Conservation (phyloP, 1,284 basidiomycete genomes). For the Heterobasidion annosum region DNA sequence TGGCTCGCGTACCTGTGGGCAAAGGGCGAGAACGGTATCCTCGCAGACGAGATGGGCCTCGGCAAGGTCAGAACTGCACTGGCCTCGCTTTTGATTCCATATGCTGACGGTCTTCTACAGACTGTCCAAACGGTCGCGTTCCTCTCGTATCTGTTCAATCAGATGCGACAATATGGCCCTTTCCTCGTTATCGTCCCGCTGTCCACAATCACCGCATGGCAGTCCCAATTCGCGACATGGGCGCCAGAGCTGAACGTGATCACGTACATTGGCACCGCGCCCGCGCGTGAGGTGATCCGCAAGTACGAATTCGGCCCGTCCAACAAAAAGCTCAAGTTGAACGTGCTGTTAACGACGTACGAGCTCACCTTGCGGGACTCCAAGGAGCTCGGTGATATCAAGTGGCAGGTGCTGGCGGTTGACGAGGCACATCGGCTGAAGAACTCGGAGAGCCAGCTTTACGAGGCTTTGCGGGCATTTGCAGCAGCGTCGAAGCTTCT, state of each 20-base stretch:
- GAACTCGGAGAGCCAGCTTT: slow-evolving; percentile 95
- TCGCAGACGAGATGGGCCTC: slow-evolving; percentile 99
- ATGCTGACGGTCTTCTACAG: slow-evolving; percentile 25
- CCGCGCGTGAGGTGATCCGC: slow-evolving; percentile 86
- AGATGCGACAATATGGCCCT: slow-evolving; percentile 90
- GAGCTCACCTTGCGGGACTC: slow-evolving; percentile 92
- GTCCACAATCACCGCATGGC: slow-evolving; percentile 98
- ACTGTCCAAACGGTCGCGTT: slow-evolving; percentile 96
- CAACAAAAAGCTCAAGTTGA: slow-evolving; percentile 90
- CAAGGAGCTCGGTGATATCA: slow-evolving; percentile 86
- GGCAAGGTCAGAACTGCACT: slow-evolving; percentile 61
- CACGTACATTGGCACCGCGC: slow-evolving; percentile 90
- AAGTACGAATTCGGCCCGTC: slow-evolving; percentile 86
- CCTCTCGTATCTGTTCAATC: slow-evolving; percentile 93
- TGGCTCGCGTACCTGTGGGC: slow-evolving; percentile 98
- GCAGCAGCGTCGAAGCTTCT: slow-evolving; percentile 86
- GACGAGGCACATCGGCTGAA: slow-evolving; percentile 96
- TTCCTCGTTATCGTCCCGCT: slow-evolving; percentile 97
- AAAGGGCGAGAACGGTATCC: slow-evolving; percentile 86
- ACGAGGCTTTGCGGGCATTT: slow-evolving; percentile 90
- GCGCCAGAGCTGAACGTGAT: slow-evolving; percentile 96
- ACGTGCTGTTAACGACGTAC: slow-evolving; percentile 96
- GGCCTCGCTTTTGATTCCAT: slow-evolving; percentile 2
- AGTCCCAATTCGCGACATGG: slow-evolving; percentile 92
- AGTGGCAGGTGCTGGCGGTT: slow-evolving; percentile 95